phyloP scores from a whole-genome alignment of 179 eudicot genomes.

The Vitellaria paradoxa region DNA sequence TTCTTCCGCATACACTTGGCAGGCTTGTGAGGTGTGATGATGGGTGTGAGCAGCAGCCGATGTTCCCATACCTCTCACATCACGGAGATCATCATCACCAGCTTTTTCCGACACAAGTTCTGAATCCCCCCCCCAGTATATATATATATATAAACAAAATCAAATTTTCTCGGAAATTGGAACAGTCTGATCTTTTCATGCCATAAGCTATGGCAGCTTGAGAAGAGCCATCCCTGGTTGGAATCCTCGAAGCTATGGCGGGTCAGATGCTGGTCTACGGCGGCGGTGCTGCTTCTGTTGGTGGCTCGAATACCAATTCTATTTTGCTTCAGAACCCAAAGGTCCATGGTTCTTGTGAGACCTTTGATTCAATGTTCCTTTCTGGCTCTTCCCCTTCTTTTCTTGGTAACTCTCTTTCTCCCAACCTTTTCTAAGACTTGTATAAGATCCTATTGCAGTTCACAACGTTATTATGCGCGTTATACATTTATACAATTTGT shows the following conservation, averaged over 20 bases:
- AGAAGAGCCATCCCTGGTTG: not conserved
- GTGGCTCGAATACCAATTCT: not conserved
- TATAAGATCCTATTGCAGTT: not conserved
- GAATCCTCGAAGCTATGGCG: not conserved
- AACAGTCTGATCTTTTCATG: not conserved
- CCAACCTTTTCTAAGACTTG: not conserved
- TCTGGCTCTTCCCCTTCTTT: constrained; percentile 49
- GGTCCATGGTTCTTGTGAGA: not conserved
- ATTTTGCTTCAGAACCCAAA: not conserved
- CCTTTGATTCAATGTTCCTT: not conserved
- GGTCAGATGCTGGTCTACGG: not conserved
- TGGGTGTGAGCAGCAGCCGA: constrained; percentile 44
- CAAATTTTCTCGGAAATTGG: not conserved
- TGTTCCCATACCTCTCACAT: constrained; percentile 66
- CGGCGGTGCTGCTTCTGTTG: not conserved
- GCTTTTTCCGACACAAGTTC: constrained; percentile 72
- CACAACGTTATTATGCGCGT: too few relatives aligned
- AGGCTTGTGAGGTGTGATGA: constrained; percentile 18
- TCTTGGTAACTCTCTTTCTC: constrained; percentile 34
- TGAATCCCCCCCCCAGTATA: not conserved
- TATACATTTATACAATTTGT: too few relatives aligned
- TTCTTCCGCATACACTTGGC: too few relatives aligned
- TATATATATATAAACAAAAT: not conserved
- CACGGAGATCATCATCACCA: constrained; percentile 67
- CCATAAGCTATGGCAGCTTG: not conserved